These are phyloP conservation scores for Hygrocybe punicea DNA, from an alignment of 768 basidiomycete species.

Conservation along the genomic window DNA sequence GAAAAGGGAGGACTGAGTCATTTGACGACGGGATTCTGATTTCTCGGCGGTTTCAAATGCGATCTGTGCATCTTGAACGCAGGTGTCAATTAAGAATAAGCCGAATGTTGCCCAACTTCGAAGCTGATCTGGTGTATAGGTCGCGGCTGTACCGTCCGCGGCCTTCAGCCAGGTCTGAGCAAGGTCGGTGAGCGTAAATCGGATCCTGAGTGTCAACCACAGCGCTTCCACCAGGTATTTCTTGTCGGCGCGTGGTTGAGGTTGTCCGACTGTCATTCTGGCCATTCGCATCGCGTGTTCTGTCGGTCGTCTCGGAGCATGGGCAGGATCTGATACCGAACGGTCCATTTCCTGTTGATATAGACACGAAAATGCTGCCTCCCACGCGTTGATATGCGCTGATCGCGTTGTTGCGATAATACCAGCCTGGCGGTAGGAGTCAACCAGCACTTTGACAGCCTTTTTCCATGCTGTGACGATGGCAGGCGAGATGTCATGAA, in stretches of 20 bases:
- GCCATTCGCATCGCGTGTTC: constrained; percentile 53
- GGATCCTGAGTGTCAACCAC: constrained; percentile 51
- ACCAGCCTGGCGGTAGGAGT: constrained; percentile 39
- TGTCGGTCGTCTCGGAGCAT: constrained; percentile 41
- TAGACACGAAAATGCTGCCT: constrained; percentile 54
- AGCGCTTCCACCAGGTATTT: constrained; percentile 61
- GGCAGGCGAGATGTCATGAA: constrained; percentile 24
- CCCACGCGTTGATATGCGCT: constrained; percentile 58
- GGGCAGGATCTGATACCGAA: constrained; percentile 29
- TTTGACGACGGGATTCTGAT: constrained; percentile 53
- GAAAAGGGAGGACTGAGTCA: constrained; percentile 43
- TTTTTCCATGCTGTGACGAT: constrained; percentile 41
- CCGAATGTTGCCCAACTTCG: constrained; percentile 47
- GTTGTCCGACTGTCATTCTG: constrained; percentile 51
- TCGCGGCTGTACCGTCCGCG: constrained; percentile 13
- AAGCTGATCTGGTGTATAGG: constrained; percentile 29
- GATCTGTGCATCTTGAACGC: constrained; percentile 44
- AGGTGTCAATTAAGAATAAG: constrained; percentile 46
- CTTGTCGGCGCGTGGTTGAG: constrained; percentile 55
- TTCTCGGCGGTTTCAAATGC: constrained; percentile 46
- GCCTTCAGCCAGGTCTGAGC: constrained; percentile 41
- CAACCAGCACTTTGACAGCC: constrained; percentile 34
- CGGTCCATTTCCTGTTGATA: constrained; percentile 46
- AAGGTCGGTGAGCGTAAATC: constrained; percentile 49
- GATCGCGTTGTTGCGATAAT: constrained; percentile 47